Conservation (phyloP, 108 stramenopile genomes). For the Cyclotella cryptica region DNA sequence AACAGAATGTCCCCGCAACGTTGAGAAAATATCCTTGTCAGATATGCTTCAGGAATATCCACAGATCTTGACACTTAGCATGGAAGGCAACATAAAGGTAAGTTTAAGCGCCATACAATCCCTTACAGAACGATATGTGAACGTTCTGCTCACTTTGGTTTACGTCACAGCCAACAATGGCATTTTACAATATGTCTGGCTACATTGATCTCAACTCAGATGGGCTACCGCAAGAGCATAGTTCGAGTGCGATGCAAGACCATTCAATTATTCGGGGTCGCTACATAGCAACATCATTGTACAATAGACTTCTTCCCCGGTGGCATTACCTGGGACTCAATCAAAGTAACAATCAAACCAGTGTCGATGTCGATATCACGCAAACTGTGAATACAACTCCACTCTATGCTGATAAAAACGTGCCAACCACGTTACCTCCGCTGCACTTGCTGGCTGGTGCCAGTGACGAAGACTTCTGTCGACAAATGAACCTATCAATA, state of each 20-base stretch:
- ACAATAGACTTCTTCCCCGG: constrained; percentile 82
- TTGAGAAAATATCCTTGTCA: constrained; percentile 20
- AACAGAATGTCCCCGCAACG: background rate
- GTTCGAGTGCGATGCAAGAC: background rate
- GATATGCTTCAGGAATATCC: constrained; percentile 69
- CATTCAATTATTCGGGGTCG: constrained; percentile 58
- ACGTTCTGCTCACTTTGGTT: background rate
- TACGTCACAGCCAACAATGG: constrained; percentile 58
- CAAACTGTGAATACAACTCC: constrained; percentile 17
- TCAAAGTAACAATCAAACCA: constrained; percentile 16
- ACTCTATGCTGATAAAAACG: background rate
- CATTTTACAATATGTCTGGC: constrained; percentile 82
- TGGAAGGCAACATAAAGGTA: constrained; percentile 71
- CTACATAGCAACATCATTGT: constrained; percentile 83
- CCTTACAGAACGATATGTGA: background rate
- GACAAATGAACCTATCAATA: constrained; percentile 51
- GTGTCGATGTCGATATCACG: background rate
- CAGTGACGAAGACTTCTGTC: constrained; percentile 72
- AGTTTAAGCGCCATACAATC: background rate
- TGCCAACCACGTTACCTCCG: constrained; percentile 46
- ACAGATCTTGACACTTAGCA: constrained; percentile 73
- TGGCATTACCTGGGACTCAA: constrained; percentile 63
- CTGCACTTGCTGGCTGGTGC: constrained; percentile 74
- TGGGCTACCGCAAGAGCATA: constrained; percentile 27
- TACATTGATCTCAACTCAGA: constrained; percentile 68